Conservation (phyloP, 148 eudicot species). For the Agrostemma githago region DNA sequence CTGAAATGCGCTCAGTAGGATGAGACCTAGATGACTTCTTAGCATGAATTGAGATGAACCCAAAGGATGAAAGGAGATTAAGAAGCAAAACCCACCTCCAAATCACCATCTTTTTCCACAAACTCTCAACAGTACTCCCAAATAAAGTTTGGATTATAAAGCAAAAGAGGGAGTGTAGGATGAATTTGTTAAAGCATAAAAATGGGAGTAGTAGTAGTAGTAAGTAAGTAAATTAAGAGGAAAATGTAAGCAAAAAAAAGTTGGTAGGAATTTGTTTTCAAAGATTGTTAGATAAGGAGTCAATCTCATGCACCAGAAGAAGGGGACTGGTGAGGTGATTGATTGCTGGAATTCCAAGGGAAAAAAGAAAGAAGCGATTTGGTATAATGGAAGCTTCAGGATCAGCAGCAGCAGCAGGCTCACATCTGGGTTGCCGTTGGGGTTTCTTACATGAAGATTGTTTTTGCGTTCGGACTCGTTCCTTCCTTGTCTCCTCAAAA, state of each 20-base stretch:
- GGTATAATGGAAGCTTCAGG: not conserved
- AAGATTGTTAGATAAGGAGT: constrained; percentile 7
- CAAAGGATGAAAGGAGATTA: constrained; percentile 5
- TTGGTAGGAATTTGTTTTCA: constrained; percentile 12
- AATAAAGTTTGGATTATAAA: not conserved
- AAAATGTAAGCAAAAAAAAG: not conserved
- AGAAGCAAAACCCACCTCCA: constrained; percentile 27
- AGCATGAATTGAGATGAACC: constrained; percentile 13
- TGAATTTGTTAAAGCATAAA: not conserved
- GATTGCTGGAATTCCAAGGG: constrained; percentile 6
- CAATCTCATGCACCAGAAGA: constrained; percentile 5
- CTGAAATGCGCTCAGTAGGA: constrained; percentile 44
- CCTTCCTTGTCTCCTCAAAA: not conserved
- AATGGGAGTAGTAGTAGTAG: not conserved
- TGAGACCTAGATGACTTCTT: constrained; percentile 22
- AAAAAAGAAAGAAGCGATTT: not conserved
- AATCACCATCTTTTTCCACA: constrained; percentile 17
- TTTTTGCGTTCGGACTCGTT: not conserved
- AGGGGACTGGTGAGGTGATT: not conserved
- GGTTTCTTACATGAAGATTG: not conserved
- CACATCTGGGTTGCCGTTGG: not conserved
- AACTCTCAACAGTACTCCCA: not conserved
- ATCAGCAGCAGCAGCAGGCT: too few species aligned
- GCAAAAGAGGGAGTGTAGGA: not conserved
- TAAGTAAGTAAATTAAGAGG: not conserved